A percentile compares a stretch with the other conserved stretches of the same genome.
Evolutionary conservation across 345 rosid species (phyloP).

Genomic region (Psidium guajava): DNA sequence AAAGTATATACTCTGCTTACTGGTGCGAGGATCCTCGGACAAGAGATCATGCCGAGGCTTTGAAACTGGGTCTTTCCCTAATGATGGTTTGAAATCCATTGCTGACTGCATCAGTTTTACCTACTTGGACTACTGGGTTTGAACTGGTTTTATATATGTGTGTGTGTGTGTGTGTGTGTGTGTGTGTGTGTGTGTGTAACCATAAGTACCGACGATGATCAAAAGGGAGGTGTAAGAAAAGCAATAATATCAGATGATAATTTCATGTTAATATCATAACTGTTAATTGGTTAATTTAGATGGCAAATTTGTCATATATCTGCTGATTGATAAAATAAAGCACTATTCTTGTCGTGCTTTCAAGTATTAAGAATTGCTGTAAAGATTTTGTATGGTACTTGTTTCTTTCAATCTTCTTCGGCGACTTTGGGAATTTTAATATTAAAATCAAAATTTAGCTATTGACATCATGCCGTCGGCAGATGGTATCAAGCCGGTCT

Average conservation of each 20-base stretch:
- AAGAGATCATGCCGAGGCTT: not conserved
- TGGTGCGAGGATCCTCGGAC: not conserved
- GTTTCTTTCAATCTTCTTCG: not conserved
- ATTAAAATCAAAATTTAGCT: not conserved
- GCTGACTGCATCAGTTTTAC: not conserved
- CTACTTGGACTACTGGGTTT: not conserved
- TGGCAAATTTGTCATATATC: not conserved
- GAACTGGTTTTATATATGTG: too few relatives aligned
- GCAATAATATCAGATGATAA: not conserved
- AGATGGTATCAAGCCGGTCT: not conserved
- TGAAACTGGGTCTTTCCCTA: not conserved
- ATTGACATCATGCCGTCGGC: not conserved
- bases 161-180: too few relatives aligned
- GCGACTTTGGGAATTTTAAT: not conserved
- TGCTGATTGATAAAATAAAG: not conserved
- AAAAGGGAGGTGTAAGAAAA: not conserved
- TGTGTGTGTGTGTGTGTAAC: too few relatives aligned
- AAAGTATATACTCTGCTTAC: not conserved
- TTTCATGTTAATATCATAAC: not conserved
- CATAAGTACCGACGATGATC: not conserved
- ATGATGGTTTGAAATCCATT: not conserved
- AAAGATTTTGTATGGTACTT: not conserved
- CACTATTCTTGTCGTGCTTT: not conserved
- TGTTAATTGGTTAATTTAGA: not conserved
- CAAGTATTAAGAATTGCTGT: not conserved